Conservation (phyloP, 768 basidiomycete genomes). For the Suillus lakei region DNA sequence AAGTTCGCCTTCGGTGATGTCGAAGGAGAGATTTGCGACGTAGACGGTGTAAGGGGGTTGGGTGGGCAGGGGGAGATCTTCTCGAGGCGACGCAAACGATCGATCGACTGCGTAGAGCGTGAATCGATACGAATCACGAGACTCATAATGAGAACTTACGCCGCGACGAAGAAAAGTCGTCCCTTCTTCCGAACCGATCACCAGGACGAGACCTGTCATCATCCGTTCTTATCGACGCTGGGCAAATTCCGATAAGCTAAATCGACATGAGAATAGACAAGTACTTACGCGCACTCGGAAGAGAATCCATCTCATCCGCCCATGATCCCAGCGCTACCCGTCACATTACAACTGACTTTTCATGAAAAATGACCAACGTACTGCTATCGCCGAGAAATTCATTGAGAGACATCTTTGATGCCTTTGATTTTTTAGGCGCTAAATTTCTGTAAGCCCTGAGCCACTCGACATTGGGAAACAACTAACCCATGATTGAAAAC, state of each 20-base stretch:
- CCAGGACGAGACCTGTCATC: slow-evolving; percentile 60
- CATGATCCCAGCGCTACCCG: slow-evolving; percentile 84
- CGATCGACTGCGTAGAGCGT: slow-evolving; percentile 53
- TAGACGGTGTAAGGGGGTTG: slow-evolving; percentile 96
- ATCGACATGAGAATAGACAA: slow-evolving; percentile 11
- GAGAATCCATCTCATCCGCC: slow-evolving; percentile 97
- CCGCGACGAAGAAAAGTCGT: slow-evolving; percentile 68
- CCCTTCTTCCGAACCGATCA: slow-evolving; percentile 61
- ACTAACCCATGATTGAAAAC: slow-evolving; percentile 32
- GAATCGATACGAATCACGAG: slow-evolving; percentile 15
- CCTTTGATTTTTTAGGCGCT: slow-evolving; percentile 87
- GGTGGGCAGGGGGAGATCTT: slow-evolving; percentile 95
- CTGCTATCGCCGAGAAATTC: slow-evolving; percentile 90
- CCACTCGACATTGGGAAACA: neutral
- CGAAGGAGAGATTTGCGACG: slow-evolving; percentile 94
- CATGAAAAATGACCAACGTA: slow-evolving; percentile 46
- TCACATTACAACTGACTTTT: slow-evolving; percentile 18
- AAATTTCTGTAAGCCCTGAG: slow-evolving; percentile 14
- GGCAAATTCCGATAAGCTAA: slow-evolving; percentile 21
- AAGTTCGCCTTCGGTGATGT: slow-evolving; percentile 83
- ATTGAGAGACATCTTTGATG: slow-evolving; percentile 90
- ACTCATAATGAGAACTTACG: slow-evolving; percentile 47
- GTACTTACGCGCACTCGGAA: slow-evolving; percentile 91
- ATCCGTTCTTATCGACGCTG: slow-evolving; percentile 73
- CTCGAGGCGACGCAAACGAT: slow-evolving; percentile 63